These are phyloP conservation scores for Diaporthe humulicola DNA, from an alignment of 2,329 filamentous ascomycete genomes.

Conservation along the genomic window DNA sequence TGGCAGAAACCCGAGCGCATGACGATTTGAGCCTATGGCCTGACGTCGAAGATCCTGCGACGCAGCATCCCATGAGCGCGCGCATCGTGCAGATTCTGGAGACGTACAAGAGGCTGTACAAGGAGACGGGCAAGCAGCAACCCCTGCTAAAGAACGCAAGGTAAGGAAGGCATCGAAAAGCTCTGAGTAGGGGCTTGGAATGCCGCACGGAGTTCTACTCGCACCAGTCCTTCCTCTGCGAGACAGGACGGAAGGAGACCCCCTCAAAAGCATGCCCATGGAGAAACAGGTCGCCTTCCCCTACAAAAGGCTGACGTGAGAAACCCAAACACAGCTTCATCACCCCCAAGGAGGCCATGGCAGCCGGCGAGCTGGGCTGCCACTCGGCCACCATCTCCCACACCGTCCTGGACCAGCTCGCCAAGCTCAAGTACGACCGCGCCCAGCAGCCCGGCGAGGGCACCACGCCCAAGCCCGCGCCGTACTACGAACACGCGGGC, in stretches of 20 bases:
- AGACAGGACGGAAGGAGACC: background rate
- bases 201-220: background rate
- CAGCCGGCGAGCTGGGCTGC: constrained; percentile 60
- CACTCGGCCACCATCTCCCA: constrained; percentile 60
- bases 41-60: constrained; percentile 59
- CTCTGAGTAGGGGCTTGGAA: background rate
- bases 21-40: constrained; percentile 59
- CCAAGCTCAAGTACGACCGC: constrained; percentile 53
- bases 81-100: constrained; percentile 63
- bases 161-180: constrained; percentile 43
- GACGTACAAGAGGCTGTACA: constrained; percentile 59
- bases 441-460: constrained; percentile 54
- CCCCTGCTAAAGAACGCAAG: constrained; percentile 62
- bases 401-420: constrained; percentile 54
- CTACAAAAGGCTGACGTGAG: constrained; percentile 10
- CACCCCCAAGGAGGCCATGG: constrained; percentile 58
- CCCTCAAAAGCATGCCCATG: background rate
- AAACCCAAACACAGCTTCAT: constrained; percentile 54
- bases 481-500: constrained; percentile 53
- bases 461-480: constrained; percentile 53
- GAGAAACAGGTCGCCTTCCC: background rate
- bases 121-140: constrained; percentile 61
- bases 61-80: constrained; percentile 61
- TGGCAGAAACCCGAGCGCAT: constrained; percentile 58
- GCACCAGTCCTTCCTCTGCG: background rate